Conservation (phyloP, 129 eudicot species). For the Pseudognaphalium luteoalbum region DNA sequence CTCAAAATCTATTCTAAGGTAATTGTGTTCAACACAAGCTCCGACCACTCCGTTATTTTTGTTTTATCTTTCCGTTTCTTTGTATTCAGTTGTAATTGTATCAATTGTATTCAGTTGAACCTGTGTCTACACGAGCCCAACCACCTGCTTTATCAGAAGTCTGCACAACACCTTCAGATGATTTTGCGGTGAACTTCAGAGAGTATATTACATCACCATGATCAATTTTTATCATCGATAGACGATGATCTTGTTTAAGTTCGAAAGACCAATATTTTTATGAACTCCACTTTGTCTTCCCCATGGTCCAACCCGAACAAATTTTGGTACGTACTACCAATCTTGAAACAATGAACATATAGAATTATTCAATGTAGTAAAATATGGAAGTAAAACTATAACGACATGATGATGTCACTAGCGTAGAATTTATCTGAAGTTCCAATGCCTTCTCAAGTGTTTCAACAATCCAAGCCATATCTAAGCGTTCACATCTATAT, state of each 20-base stretch:
- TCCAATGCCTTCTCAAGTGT: not conserved
- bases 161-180: not conserved
- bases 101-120: too few species aligned
- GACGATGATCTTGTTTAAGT: not conserved
- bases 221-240: too few species aligned
- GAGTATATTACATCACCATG: not conserved
- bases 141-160: not conserved
- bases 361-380: too few species aligned
- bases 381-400: too few species aligned
- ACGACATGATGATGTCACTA: too few species aligned
- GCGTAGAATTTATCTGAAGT: not conserved
- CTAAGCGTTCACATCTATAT: not conserved
- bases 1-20: too few species aligned
- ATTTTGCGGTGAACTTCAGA: not conserved
- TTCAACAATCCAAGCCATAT: not conserved
- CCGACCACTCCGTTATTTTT: too few species aligned
- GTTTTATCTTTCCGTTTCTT: too few species aligned
- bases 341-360: too few species aligned
- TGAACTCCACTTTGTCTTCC: not conserved
- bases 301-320: not conserved
- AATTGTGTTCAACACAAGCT: too few species aligned
- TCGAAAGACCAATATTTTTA: not conserved
- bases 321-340: not conserved
- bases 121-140: not conserved
- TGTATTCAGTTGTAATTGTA: too few species aligned